phyloP scores from a whole-genome alignment of 148 eudicot species.

The Rhododendron mucronatum region DNA sequence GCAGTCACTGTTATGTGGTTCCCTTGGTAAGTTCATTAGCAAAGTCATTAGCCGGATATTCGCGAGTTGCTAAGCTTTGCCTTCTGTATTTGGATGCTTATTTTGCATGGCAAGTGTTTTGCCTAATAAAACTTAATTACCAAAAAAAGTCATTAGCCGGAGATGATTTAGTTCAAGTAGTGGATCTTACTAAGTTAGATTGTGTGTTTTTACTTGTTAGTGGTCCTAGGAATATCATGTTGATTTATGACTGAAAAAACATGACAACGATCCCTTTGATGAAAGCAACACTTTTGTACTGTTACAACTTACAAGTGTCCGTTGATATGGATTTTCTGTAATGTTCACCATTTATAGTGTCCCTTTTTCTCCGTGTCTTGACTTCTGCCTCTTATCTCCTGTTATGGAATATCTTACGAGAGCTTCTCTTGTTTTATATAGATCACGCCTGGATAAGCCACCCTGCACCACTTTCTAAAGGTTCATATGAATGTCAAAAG shows the following conservation, averaged over 20 bases:
- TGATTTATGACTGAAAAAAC: not conserved
- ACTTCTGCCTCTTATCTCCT: not conserved
- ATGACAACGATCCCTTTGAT: not conserved
- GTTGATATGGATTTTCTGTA: not conserved
- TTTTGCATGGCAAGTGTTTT: no score
- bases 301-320: not conserved
- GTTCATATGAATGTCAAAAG: slow-evolving; percentile 13
- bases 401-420: not conserved
- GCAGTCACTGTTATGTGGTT: not conserved
- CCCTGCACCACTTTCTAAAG: slow-evolving; percentile 17
- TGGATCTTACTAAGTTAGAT: not conserved
- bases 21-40: not conserved
- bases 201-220: not conserved
- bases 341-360: not conserved
- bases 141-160: not conserved
- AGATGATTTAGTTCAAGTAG: not conserved
- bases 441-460: slow-evolving; percentile 72
- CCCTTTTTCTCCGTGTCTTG: not conserved
- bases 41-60: not conserved
- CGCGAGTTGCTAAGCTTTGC: not conserved
- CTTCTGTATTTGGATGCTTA: not conserved
- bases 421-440: slow-evolving; percentile 18
- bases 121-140: not conserved
- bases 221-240: not conserved
- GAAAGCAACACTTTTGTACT: not conserved